Evolutionary conservation across 2,329 filamentous ascomycete species (phyloP).

Genomic region (Aspergillus proliferans): DNA sequence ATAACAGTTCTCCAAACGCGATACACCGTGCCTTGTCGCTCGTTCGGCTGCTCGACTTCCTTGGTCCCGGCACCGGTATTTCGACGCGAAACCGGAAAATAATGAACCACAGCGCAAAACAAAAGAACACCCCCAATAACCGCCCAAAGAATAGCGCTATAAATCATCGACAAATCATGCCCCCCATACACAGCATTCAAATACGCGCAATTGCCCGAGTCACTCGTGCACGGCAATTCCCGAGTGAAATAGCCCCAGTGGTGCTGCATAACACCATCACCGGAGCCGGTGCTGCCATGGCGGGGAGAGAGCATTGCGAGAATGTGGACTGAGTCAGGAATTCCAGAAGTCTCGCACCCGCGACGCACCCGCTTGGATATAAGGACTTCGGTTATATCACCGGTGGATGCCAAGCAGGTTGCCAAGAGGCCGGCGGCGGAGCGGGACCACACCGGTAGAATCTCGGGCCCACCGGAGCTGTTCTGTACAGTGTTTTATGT

Average conservation of each 20-base stretch:
- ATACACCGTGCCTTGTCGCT: constrained; percentile 13
- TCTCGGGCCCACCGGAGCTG: not conserved
- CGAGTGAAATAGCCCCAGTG: constrained; percentile 55
- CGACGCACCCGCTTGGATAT: not conserved
- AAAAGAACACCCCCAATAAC: constrained; percentile 46
- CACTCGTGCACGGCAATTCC: constrained; percentile 52
- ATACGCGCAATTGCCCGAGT: constrained; percentile 54
- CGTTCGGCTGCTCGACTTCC: constrained; percentile 18
- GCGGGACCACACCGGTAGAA: not conserved
- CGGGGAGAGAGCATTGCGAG: constrained; percentile 5
- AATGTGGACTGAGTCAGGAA: not conserved
- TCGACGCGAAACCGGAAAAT: constrained; percentile 6
- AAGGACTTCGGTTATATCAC: not conserved
- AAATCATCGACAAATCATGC: constrained; percentile 51
- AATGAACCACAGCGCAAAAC: constrained; percentile 32
- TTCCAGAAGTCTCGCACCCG: not conserved
- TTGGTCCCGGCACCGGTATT: constrained; percentile 2
- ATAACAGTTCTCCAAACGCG: constrained; percentile 35
- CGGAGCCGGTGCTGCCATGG: constrained; percentile 1
- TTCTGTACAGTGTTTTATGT: not conserved
- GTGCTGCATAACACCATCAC: constrained; percentile 25
- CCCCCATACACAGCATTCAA: constrained; percentile 50
- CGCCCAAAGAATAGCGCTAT: constrained; percentile 53
- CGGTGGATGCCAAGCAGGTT: not conserved
- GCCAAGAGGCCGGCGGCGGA: not conserved